These are phyloP conservation scores for Oidium heveae DNA, from an alignment of 2,329 filamentous ascomycete species.

Conservation along the genomic window DNA sequence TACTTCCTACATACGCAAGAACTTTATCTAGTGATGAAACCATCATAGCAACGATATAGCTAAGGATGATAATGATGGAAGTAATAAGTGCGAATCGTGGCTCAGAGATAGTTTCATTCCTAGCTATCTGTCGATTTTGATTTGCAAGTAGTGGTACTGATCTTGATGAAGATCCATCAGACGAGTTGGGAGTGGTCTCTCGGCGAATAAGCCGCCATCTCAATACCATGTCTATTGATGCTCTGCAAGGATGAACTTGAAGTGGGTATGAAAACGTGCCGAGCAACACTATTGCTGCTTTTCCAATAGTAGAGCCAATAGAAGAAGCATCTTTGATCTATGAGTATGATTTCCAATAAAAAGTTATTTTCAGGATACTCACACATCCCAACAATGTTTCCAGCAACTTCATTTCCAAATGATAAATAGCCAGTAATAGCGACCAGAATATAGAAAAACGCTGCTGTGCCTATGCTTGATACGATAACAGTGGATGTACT, in stretches of 20 bases:
- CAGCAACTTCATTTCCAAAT: constrained; percentile 69
- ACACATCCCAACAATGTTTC: constrained; percentile 90
- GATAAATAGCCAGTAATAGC: constrained; percentile 90
- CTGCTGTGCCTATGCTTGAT: constrained; percentile 71
- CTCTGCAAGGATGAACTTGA: constrained; percentile 85
- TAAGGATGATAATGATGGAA: constrained; percentile 57
- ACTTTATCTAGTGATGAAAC: constrained; percentile 77
- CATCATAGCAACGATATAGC: constrained; percentile 73
- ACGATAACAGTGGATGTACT: constrained; percentile 57
- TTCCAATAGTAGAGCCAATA: constrained; percentile 69
- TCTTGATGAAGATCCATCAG: constrained; percentile 16
- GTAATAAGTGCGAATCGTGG: constrained; percentile 74
- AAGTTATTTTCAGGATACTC: constrained; percentile 16
- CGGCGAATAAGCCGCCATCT: constrained; percentile 40
- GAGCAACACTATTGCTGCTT: constrained; percentile 81
- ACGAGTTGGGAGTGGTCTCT: constrained; percentile 11
- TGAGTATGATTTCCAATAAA: not conserved
- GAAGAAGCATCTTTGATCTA: constrained; percentile 33
- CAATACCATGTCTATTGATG: constrained; percentile 81
- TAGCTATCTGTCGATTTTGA: constrained; percentile 21
- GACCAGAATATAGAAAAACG: constrained; percentile 66
- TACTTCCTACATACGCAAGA: constrained; percentile 83
- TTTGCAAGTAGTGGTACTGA: constrained; percentile 17
- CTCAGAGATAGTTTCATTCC: constrained; percentile 49
- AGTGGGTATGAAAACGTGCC: constrained; percentile 93